Conservation (phyloP, 148 eudicot genomes). For the Gaultheria prostrata region DNA sequence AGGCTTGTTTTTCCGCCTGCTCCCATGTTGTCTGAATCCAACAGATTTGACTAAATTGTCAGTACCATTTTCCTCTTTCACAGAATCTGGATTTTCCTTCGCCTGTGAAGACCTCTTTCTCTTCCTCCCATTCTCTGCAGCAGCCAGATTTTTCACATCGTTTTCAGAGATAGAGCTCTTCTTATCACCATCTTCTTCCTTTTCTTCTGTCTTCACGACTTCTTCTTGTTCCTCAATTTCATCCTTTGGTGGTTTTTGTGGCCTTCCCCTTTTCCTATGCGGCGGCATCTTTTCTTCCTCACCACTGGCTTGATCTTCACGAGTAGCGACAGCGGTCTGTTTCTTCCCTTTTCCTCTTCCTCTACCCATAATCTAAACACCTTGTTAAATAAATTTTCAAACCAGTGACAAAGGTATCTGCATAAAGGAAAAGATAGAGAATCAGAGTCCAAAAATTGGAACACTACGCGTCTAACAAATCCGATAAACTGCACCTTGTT, state of each 20-base stretch:
- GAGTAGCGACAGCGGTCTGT: conserved; percentile 27
- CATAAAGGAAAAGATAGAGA: conserved; percentile 11
- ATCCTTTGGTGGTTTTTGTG: conserved; percentile 42
- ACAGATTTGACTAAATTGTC: conserved; percentile 37
- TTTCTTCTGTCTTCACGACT: conserved; percentile 28
- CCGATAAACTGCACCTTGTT: no score
- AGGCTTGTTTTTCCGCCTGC: conserved; percentile 74
- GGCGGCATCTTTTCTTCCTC: conserved; percentile 51
- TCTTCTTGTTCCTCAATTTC: conserved; percentile 37
- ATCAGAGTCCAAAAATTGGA: no score
- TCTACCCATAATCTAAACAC: conserved; percentile 48
- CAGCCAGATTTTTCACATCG: conserved; percentile 27
- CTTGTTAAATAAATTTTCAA: conserved; percentile 2
- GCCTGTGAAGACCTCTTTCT: conserved; percentile 46
- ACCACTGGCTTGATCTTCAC: conserved; percentile 23
- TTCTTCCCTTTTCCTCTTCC: conserved; percentile 65
- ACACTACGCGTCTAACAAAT: no score
- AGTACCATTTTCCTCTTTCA: conserved; percentile 36
- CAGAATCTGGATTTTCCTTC: conserved; percentile 31
- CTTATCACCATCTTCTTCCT: conserved; percentile 27
- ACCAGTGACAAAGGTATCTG: conserved; percentile 30
- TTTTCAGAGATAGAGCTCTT: conserved; percentile 28
- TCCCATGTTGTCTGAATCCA: conserved; percentile 69
- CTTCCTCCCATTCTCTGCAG: conserved; percentile 46
- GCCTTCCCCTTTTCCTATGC: conserved; percentile 57